Evolutionary conservation across 2,329 filamentous ascomycete genomes (phyloP), one percentile per base, ranked within the genome.

Genomic region (Pseudogymnoascus sp.): DNA sequence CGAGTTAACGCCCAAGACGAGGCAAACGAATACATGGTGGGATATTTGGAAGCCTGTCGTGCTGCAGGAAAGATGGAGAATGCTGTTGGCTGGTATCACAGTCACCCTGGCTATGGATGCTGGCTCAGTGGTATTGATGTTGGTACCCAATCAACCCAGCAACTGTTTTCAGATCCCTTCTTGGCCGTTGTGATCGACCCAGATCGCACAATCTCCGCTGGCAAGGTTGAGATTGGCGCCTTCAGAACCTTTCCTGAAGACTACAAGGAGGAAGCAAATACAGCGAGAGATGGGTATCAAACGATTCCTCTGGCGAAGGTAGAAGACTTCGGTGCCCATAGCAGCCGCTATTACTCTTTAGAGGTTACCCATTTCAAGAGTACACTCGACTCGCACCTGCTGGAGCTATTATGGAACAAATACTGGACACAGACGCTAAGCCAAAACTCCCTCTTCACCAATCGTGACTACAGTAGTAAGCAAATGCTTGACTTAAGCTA

Each of bases 41-140:
- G 90, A 67, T 97, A 95, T 72, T 82, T 95, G 28, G 81, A 88
- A 68, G 79, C 87, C 2, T 89, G 88, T 68, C 84, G 93, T 64
- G 86, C 92, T 71, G 90, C 79, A 83, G 91, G 74, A 79, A 67
- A 79, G 92, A 80, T 88, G 73, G 94, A 99, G 76, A 97, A 99
- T 74, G 90, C 91, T 0, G 89, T 99, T 14, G 94, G 94, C 16
- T 99, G 94, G 94, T 99, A 99, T 75, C 94, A 99, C 77, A 93
- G 88, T 68, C 94, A 99, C 74, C 94, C 94, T 0, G 94, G 94
- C 25, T 99, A 99, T 74, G 94, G 94, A 49, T 99, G 94, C 80
- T 99, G 94, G 94, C 83, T 99, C 25, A 92, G 88, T 38, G 94
- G 94, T 63, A 97, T 99, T 75, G 94, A 99, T 73, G 94, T 99